These are phyloP conservation scores for Diaporthe citrichinensis DNA, from an alignment of 2,329 filamentous ascomycete species.

Conservation along the genomic window DNA sequence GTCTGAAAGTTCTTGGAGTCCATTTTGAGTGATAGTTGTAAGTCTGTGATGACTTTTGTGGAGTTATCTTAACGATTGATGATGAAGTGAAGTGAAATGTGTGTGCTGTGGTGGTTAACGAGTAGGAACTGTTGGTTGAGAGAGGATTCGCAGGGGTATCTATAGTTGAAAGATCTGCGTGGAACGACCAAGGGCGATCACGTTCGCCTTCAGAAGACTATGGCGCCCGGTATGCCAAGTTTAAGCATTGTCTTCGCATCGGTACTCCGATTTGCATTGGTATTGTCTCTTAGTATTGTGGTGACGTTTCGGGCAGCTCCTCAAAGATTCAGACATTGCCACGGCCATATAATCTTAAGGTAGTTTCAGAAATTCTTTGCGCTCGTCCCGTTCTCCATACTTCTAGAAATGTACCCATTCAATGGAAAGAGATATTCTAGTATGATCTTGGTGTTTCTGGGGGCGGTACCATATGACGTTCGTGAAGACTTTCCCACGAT, in stretches of 20 bases:
- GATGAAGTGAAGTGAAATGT: neutral
- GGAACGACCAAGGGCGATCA: neutral
- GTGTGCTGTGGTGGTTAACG: neutral
- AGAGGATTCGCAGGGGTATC: neutral
- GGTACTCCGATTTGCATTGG: neutral
- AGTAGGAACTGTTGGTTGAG: neutral
- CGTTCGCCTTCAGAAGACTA: neutral
- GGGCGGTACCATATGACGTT: neutral
- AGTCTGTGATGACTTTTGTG: slow-evolving; percentile 12
- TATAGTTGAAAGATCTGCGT: neutral
- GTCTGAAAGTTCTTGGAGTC: neutral
- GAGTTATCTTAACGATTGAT: neutral
- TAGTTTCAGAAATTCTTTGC: neutral
- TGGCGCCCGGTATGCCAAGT: too few relatives aligned
- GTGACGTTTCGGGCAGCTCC: neutral
- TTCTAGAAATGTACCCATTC: neutral
- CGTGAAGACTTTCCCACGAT: neutral
- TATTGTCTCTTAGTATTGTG: slow-evolving; percentile 14
- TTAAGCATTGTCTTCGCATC: neutral
- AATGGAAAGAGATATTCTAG: neutral
- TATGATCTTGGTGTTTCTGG: neutral
- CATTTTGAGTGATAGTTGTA: slow-evolving; percentile 12
- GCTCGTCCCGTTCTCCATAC: neutral
- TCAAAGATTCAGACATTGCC: neutral
- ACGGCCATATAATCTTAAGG: neutral